Base-by-base conservation (phyloP, 352 stramenopile species). In the Stramenopiles sp. region DNA sequence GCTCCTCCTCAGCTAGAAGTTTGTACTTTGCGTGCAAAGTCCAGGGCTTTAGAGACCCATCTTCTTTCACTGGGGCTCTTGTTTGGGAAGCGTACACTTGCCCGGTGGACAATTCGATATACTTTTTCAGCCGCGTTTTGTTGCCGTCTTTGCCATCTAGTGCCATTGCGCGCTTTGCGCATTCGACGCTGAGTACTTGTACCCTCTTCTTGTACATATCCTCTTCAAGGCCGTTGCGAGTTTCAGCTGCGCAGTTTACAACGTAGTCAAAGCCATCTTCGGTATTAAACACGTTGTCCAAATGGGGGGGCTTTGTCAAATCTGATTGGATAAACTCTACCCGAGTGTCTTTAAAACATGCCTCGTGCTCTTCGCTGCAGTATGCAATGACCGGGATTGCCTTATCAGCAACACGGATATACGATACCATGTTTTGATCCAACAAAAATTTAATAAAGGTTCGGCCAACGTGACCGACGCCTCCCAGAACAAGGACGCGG, bases 21-120 rank as follows among this genome's bases (percentile, higher is more conserved):
- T 91, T 91, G 82, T 86, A 92, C 79, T 89, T 91, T 48, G 86
- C 86, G 63, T 91, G 86, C 33, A 91, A 76, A 25, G 86, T 92
- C 86, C 86, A 92, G 3, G 86, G 86, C 37, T 88, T 79, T 1
- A 91, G 77, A 32, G 86, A 84, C 0, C 84, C 84, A 0, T 73
- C 74, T 74, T 92, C 86, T 4, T 79, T 80, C 0, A 86, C 86
- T 0, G 86, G 81, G 18, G 82, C 49, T 76, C 91, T 91, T 0
- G 82, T 80, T 77, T 91, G 85, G 32, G 86, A 90, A 76, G 90
- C 91, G 83, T 92, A 92, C 68, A 92, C 86, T 69, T 89, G 89
- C n/a, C 84, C 85, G 31, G 87, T 91, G 25, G 87, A 92, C 12
- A 92, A 85, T 79, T 92, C 87, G 75, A 92, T 76, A 74, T 84